phyloP scores from a whole-genome alignment of 1,139 yeast species.

The Kluyveromyces sp. region DNA sequence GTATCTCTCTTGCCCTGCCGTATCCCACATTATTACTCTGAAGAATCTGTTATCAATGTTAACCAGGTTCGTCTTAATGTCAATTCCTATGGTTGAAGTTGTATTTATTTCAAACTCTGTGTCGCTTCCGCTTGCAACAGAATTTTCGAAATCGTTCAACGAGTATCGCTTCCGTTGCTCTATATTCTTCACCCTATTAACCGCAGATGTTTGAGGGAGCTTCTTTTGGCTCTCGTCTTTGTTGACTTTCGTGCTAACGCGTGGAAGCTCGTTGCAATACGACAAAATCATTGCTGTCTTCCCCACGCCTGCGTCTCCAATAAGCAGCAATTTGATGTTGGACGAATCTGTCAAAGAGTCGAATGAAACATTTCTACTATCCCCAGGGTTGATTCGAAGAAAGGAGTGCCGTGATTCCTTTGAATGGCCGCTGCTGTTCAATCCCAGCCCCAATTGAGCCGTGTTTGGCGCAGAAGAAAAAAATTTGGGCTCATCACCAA shows the following conservation, averaged over 20 bases:
- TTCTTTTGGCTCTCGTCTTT: neutral
- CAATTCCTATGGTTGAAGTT: conserved; percentile 53
- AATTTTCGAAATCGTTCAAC: conserved; percentile 16
- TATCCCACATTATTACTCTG: conserved; percentile 49
- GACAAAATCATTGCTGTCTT: conserved; percentile 37
- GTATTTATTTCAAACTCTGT: conserved; percentile 25
- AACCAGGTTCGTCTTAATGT: conserved; percentile 53
- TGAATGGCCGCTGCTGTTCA: neutral
- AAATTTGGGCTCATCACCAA: conserved; percentile 2
- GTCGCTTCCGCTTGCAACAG: neutral
- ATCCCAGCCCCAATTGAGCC: neutral
- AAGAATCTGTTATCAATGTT: conserved; percentile 52
- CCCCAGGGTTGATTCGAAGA: conserved; percentile 7
- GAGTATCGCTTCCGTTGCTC: conserved; percentile 26
- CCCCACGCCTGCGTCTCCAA: conserved; percentile 39
- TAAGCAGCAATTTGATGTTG: conserved; percentile 31
- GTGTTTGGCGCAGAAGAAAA: neutral
- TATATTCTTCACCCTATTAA: conserved; percentile 9
- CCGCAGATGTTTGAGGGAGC: neutral
- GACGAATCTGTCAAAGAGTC: conserved; percentile 17
- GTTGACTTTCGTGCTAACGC: conserved; percentile 6
- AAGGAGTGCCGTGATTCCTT: conserved; percentile 6
- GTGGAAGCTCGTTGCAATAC: conserved; percentile 33
- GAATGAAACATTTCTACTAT: conserved; percentile 6
- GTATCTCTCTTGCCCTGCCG: conserved; percentile 60